Evolutionary conservation across 2,329 filamentous ascomycete genomes (phyloP), one percentile per base, ranked within the genome.

Genomic region (Fusarium anguioides): DNA sequence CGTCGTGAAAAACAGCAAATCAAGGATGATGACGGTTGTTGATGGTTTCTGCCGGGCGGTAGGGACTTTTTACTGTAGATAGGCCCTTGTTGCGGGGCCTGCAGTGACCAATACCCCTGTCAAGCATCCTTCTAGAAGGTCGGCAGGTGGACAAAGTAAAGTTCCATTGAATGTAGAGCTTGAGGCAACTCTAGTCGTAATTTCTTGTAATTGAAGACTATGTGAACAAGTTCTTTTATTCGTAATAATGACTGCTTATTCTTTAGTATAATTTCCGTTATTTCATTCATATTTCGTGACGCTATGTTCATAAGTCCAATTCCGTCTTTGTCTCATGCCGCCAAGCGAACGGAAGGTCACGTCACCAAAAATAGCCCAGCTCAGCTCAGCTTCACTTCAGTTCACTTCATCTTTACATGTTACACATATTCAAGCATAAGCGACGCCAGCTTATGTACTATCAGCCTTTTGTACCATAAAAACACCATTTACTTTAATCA

Each of bases 1-100:
- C 54, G 29, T 50, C 40, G 47, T 54, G 17, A 64, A 64, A 55
- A 59, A 56, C 45, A 36, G 31, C 31, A 37, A 50, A 50, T 62
- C 47, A 48, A 59, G 41, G 42, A 48, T 55, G 52, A 46, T 47
- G 31, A 35, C 37, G 39, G 37, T 36, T 61, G 63, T 74, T 71
- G 61, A 57, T 47, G 47, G 65, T 71, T 78, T 78, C 75, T 78
- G 76, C 76, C 76, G 69, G 74, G 76, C 76, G 76, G 76, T 78
- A 66, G 68, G 50, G n/a, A 36, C 47, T 36, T 65, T 66, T 54
- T 62, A 59, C 31, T 33, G 15, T 8, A 33, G 31, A 33, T 8
- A 33, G 29, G 56, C 45, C 48, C 51, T 33, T 57, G 58, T 21
- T 21, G 64, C 54, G 60, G 57, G 55, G 33, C 33, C 26, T 50